Evolutionary conservation across 306 rosid species (phyloP).

Genomic region (Pachyrhizus erosus): DNA sequence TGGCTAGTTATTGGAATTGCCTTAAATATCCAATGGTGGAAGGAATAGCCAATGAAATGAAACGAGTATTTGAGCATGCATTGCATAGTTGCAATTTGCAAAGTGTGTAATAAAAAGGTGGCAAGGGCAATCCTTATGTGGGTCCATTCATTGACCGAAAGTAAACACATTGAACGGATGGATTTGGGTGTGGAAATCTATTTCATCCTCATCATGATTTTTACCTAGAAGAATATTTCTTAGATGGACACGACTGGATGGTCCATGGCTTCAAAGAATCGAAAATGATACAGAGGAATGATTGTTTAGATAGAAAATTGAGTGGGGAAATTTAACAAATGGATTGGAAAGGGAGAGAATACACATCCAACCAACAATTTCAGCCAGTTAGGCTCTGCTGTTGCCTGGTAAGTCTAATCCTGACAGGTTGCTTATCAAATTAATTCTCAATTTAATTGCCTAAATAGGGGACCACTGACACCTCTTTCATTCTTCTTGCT

Average conservation of each 20-base stretch:
- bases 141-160: constrained; percentile 33
- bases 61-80: constrained; percentile 18
- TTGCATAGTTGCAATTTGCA: not conserved
- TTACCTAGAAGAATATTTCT: constrained; percentile 67
- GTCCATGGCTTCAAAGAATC: constrained; percentile 50
- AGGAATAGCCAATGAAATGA: not conserved
- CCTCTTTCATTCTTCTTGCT: constrained; percentile 37
- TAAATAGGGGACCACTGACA: constrained; percentile 54
- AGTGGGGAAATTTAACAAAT: not conserved
- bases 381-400: not conserved
- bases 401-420: constrained; percentile 26
- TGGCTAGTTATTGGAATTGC: constrained; percentile 24
- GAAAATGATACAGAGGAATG: constrained; percentile 57
- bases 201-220: constrained; percentile 57
- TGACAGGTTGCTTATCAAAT: constrained; percentile 48
- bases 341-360: not conserved
- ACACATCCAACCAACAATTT: not conserved
- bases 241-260: constrained; percentile 77
- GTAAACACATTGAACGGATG: constrained; percentile 41
- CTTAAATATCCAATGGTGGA: constrained; percentile 30
- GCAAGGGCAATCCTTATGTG: not conserved
- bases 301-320: constrained; percentile 44
- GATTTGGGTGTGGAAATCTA: constrained; percentile 44
- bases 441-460: constrained; percentile 53
- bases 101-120: not conserved